Percentiles rank a stretch among this genome's conserved stretches.
These are phyloP conservation scores for Cercospora janseana DNA, from an alignment of 2,329 filamentous ascomycete genomes.

Conservation along the genomic window DNA sequence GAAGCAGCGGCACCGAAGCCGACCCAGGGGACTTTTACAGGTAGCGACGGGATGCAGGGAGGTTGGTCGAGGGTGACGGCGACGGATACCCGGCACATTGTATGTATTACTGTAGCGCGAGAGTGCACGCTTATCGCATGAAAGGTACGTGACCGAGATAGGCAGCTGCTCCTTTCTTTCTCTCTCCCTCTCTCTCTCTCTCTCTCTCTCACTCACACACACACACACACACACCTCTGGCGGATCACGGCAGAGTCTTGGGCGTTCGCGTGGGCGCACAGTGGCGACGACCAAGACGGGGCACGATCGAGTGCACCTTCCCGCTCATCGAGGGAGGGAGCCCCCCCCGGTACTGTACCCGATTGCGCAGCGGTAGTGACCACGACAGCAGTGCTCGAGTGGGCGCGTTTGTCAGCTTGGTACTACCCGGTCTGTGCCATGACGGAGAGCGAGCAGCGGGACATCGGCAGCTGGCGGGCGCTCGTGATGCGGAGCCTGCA, in stretches of 20 bases:
- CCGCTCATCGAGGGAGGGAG: too few species aligned
- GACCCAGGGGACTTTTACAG: slow-evolving; percentile 41
- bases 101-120: slow-evolving; percentile 21
- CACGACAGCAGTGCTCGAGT: slow-evolving; percentile 1
- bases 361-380: slow-evolving; percentile 1
- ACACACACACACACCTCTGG: too few species aligned
- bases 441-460: too few species aligned
- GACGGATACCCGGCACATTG: slow-evolving; percentile 6
- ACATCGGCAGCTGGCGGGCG: slow-evolving; percentile 1
- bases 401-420: not conserved
- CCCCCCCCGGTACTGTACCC: slow-evolving; percentile 9
- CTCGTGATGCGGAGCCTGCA: too few species aligned
- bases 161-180: slow-evolving; percentile 8
- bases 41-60: slow-evolving; percentile 18
- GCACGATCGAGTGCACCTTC: too few species aligned
- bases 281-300: too few species aligned
- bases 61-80: slow-evolving; percentile 2
- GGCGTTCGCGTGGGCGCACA: too few species aligned
- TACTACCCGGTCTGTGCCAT: not conserved
- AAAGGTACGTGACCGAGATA: slow-evolving; percentile 10
- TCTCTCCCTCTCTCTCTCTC: too few species aligned
- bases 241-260: too few species aligned
- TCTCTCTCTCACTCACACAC: too few species aligned
- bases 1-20: slow-evolving; percentile 26
- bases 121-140: slow-evolving; percentile 13